Conservation (phyloP, 306 rosid genomes). For the Trifolium fragiferum region DNA sequence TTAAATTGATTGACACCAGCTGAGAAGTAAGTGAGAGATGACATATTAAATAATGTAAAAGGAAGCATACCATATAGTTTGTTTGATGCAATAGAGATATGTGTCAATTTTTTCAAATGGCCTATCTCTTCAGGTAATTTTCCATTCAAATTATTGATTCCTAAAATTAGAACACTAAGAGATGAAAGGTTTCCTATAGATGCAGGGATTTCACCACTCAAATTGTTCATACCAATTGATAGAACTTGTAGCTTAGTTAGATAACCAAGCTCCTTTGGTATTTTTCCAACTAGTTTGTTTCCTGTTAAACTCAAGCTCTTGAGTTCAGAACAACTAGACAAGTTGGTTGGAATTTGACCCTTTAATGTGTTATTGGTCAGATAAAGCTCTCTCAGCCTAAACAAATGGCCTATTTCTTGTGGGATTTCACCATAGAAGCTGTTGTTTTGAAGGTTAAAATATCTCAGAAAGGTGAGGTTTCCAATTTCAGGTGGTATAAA, state of each 20-base stretch:
- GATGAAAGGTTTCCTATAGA: conserved; percentile 53
- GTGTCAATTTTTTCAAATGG: background rate
- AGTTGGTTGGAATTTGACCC: conserved; percentile 54
- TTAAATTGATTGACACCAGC: background rate
- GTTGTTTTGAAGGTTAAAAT: conserved; percentile 47
- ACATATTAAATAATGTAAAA: conserved; percentile 45
- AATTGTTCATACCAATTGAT: conserved; percentile 17
- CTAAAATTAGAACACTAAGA: background rate
- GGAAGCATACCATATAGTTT: conserved; percentile 49
- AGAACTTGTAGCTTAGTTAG: conserved; percentile 33
- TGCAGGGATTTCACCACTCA: conserved; percentile 50
- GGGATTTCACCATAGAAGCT: conserved; percentile 47
- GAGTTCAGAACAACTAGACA: conserved; percentile 42
- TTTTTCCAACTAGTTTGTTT: conserved; percentile 44
- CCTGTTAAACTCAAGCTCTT: conserved; percentile 1
- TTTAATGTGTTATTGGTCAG: conserved; percentile 40
- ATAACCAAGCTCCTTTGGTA: conserved; percentile 43
- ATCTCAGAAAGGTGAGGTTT: conserved; percentile 49
- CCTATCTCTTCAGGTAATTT: conserved; percentile 47
- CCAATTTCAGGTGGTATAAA: conserved; percentile 53
- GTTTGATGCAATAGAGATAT: background rate
- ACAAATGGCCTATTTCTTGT: conserved; percentile 43
- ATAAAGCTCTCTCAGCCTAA: conserved; percentile 36
- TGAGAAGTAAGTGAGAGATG: conserved; percentile 40
- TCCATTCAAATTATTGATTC: conserved; percentile 37